A percentile compares a stretch with the other conserved stretches of the same genome.
phyloP scores from a whole-genome alignment of 2,329 filamentous ascomycete genomes.

The Seiridium unicorne region DNA sequence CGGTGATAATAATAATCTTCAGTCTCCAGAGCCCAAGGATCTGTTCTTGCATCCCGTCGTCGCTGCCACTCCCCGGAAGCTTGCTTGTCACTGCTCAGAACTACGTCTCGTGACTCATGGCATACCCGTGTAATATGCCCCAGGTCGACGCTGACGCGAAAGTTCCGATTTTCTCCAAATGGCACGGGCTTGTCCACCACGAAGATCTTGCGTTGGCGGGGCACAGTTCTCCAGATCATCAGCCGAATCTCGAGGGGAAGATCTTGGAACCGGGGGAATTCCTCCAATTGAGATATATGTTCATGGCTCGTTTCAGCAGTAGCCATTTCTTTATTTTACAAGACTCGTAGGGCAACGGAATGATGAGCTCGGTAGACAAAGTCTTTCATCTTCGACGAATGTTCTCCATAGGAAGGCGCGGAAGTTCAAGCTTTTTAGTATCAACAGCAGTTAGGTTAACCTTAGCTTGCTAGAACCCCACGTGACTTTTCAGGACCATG shows the following conservation, averaged over 20 bases:
- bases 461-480: too few species aligned
- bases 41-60: neutral
- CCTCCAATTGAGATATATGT: too few species aligned
- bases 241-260: neutral
- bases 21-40: neutral
- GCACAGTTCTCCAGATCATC: neutral
- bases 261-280: neutral
- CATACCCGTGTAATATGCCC: neutral
- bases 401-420: too few species aligned
- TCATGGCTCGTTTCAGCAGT: neutral
- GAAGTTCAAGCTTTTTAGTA: too few species aligned
- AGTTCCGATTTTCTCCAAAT: neutral
- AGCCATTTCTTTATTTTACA: too few species aligned
- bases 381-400: too few species aligned
- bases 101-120: neutral
- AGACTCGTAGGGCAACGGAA: too few species aligned
- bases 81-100: neutral
- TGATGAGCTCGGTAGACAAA: too few species aligned
- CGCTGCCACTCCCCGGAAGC: neutral
- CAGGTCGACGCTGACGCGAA: neutral
- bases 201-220: neutral
- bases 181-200: neutral
- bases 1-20: neutral
- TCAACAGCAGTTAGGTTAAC: too few species aligned
- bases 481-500: too few species aligned